Conservation (phyloP, 805 yeast species). For the Debaryomyces prosopidis region DNA sequence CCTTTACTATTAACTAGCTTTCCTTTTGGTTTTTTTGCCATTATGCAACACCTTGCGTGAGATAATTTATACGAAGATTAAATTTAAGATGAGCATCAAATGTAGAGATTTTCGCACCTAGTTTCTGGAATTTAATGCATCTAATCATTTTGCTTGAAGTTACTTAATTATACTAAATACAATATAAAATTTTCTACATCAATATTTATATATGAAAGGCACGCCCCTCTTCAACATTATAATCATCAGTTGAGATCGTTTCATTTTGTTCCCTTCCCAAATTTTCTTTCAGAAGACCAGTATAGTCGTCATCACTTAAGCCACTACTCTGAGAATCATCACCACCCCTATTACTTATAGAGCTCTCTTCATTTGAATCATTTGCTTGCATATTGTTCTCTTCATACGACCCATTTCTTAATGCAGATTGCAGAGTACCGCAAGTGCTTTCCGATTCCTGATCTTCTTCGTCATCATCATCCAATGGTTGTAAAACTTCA, state of each 20-base stretch:
- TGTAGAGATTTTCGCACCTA: neutral
- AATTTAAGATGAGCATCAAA: neutral
- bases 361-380: too few species aligned
- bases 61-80: neutral
- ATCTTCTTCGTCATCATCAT: slow-evolving; percentile 18
- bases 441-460: slow-evolving; percentile 5
- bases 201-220: slow-evolving; percentile 19
- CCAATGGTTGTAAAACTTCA: slow-evolving; percentile 19
- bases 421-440: too few species aligned
- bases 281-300: neutral
- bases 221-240: slow-evolving; percentile 19
- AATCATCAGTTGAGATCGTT: slow-evolving; percentile 6
- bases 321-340: slow-evolving; percentile 16
- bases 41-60: slow-evolving; percentile 4
- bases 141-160: too few species aligned
- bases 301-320: slow-evolving; percentile 6
- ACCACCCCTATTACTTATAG: slow-evolving; percentile 3
- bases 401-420: too few species aligned
- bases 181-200: neutral
- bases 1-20: slow-evolving; percentile 31
- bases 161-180: too few species aligned
- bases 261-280: neutral
- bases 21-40: slow-evolving; percentile 35
- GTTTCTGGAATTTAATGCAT: too few species aligned
- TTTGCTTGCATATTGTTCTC: too few species aligned